These are phyloP conservation scores for Lactarius deliciosus DNA, from an alignment of 768 basidiomycete genomes.

Conservation along the genomic window DNA sequence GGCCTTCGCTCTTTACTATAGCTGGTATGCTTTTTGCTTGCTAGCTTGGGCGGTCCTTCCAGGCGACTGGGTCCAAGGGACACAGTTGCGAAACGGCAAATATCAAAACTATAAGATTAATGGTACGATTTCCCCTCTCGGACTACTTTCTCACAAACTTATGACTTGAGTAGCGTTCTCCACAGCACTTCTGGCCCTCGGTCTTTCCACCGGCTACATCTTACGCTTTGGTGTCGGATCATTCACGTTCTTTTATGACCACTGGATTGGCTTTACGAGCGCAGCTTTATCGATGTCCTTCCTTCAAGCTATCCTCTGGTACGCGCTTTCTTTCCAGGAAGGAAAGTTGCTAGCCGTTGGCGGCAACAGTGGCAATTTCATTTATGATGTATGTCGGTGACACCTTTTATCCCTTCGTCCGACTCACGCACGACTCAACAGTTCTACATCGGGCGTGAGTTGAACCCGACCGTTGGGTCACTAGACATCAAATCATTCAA, in stretches of 20 bases:
- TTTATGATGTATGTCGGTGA: conserved; percentile 78
- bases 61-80: conserved; percentile 44
- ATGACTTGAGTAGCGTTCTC: conserved; percentile 62
- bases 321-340: conserved; percentile 63
- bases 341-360: conserved; percentile 82
- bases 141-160: not conserved
- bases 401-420: not conserved
- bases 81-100: conserved; percentile 63
- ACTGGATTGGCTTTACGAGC: conserved; percentile 87
- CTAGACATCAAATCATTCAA: conserved; percentile 77
- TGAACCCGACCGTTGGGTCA: conserved; percentile 82
- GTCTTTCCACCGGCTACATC: conserved; percentile 67
- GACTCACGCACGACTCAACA: conserved; percentile 34
- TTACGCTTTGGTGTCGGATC: conserved; percentile 71
- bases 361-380: conserved; percentile 83
- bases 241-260: conserved; percentile 89
- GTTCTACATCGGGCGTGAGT: conserved; percentile 93
- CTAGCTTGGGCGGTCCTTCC: conserved; percentile 79
- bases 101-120: conserved; percentile 92
- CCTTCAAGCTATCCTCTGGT: conserved; percentile 70
- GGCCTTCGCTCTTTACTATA: conserved; percentile 72
- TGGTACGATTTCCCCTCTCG: conserved; percentile 51
- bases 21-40: conserved; percentile 89
- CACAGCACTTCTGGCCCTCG: conserved; percentile 80
- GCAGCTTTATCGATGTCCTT: conserved; percentile 78